Evolutionary conservation across 2,329 filamentous ascomycete species (phyloP), one percentile per base, ranked within the genome.

Genomic region (Pyrenophora tritici-repentis): DNA sequence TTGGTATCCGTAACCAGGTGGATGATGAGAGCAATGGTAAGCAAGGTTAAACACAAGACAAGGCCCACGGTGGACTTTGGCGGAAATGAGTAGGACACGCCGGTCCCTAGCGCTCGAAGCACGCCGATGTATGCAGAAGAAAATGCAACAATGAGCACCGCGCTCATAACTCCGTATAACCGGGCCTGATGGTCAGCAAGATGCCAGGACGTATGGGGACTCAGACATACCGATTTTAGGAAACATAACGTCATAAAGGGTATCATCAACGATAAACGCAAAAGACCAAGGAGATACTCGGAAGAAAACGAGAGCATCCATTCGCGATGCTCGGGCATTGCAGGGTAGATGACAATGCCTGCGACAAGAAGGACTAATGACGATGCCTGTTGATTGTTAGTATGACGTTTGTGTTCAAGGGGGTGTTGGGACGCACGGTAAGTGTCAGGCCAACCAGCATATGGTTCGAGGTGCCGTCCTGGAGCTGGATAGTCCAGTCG

Each of bases 191-290:
- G 12, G 53, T 70, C 47, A 70, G 64, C 34, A 8, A 26, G 13
- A 8, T 32, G 18, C 14, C 14, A 0, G 20, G 18, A 7, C 16
- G 4, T 20, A 14, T 29, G 7, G 7, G 18, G 29, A n/a, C 12
- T 6, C 6, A 16, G 16, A 65, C 69, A 18, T 66, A 72, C 69
- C 42, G 66, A 67, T 57, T 66, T 59, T 42, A 72, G 49, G 50
- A 72, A 71, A 64, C 66, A 69, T 59, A 70, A 63, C 50, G 64
- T 70, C 62, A 62, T 71, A 63, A 68, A 65, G 65, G 69, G 67
- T 71, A 71, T 70, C 67, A 67, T 67, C 61, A 72, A 65, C 60
- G 64, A 67, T 52, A 72, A 66, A 62, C 65, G 62, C 55, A 70
- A 64, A 62, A 72, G 62, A 61, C 60, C 58, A 54, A 63, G 61